Base-by-base conservation (phyloP, 768 basidiomycete genomes). In the Agaricus blazei region DNA sequence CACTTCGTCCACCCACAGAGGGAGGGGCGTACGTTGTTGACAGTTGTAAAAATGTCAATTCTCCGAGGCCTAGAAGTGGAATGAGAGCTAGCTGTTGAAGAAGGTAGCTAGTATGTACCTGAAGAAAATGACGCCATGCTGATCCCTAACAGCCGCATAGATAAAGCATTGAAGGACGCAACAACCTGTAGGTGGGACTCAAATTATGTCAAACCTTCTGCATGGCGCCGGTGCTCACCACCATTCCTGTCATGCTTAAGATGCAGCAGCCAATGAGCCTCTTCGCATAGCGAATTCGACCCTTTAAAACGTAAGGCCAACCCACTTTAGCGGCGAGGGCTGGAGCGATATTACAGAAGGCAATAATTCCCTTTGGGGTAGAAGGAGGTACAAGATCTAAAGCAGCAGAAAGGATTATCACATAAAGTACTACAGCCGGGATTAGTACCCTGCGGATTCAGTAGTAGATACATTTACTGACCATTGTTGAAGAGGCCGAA, bases 401-500 rank as follows among this genome's bases (percentile, higher is more conserved):
- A 1, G 97, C 97, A 5, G 96, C 96, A 1, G 93, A 96, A 19
- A 99, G 82, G 58, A 98, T 97, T 58, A 98, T 89, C 37, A 99
- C 96, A 70, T 98, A 97, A 54, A 96, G 76, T 4, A 97, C 93
- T 93, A 59, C 0, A 56, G 4, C 44, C 34, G 36, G 37, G 27
- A 41, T 49, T 4, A 46, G 56, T 8, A 59, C 44, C 26, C 15
- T 8, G 4, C 31, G 52, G 9, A 49, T 51, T 19, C 43, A 51
- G 29, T 52, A 26, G 15, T n/a, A 27, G 11, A 27, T 29, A 44
- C 45, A 47, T 36, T 47, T n/a, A 62, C 66, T 24, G 26, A 89
- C 93, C 92, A 64, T 97, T 96, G 66, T 97, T 97, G 55, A 95
- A 87, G 24, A 95, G 78, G 4, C 94, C 94, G 62, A 96, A 96